These are phyloP conservation scores for Warburgia ugandensis DNA, from an alignment of 164 flowering plant species.

Conservation along the genomic window DNA sequence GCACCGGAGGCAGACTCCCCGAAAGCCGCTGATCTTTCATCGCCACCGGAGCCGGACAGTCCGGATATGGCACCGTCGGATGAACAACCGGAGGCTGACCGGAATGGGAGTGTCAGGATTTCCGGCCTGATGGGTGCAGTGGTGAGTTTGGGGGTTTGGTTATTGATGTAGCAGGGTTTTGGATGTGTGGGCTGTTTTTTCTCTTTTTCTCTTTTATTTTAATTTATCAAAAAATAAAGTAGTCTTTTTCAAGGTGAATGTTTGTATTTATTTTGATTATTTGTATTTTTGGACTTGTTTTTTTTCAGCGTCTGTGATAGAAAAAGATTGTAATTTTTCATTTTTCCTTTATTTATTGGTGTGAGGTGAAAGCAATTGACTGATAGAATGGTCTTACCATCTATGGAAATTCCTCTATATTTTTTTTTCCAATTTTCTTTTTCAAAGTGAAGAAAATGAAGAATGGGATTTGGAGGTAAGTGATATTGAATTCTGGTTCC, in stretches of 20 bases:
- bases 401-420: no score
- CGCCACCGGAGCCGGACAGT: conserved; percentile 30
- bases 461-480: no score
- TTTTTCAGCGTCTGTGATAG: background rate
- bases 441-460: no score
- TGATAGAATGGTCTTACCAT: no score
- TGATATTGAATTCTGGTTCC: no score
- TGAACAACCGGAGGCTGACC: conserved; percentile 40
- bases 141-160: background rate
- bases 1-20: conserved; percentile 31
- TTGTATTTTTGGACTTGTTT: conserved; percentile 3
- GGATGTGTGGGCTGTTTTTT: conserved; percentile 4
- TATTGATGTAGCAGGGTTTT: background rate
- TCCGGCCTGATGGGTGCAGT: background rate
- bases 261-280: conserved; percentile 4
- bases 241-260: no score
- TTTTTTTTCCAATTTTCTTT: background rate
- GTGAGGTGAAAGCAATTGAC: background rate
- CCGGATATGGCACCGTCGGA: conserved; percentile 52
- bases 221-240: background rate
- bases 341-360: background rate
- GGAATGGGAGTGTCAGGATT: background rate
- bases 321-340: background rate
- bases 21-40: conserved; percentile 15
- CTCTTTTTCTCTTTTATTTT: background rate